Conservation (phyloP, 2,329 filamentous ascomycete species). For the Harringtonia aguacate region DNA sequence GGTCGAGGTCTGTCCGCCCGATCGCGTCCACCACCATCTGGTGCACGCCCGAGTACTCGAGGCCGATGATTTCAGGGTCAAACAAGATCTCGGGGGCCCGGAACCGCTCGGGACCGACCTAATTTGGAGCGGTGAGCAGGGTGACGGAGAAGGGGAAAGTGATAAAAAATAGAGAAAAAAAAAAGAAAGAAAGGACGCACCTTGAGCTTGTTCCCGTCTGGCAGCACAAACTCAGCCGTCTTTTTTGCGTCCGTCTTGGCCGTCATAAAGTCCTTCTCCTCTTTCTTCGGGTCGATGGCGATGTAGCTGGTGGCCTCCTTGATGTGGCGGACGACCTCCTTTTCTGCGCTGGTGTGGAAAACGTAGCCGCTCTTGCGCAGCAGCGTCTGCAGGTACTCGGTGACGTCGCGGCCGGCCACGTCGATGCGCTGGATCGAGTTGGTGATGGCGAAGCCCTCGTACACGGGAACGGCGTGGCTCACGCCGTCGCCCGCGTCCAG, state of each 20-base stretch:
- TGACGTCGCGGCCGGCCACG: slow-evolving; percentile 91
- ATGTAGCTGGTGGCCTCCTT: slow-evolving; percentile 94
- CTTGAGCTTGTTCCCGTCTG: slow-evolving; percentile 90
- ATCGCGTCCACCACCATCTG: slow-evolving; percentile 97
- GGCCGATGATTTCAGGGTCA: slow-evolving; percentile 90
- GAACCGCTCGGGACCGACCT: slow-evolving; percentile 91
- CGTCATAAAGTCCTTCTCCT: slow-evolving; percentile 92
- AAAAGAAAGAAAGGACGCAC: slow-evolving; percentile 31
- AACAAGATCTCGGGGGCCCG: slow-evolving; percentile 95
- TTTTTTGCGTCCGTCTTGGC: slow-evolving; percentile 69
- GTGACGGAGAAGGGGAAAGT: not conserved
- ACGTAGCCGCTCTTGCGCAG: slow-evolving; percentile 87
- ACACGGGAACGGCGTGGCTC: slow-evolving; percentile 93
- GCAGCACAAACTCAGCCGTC: slow-evolving; percentile 76
- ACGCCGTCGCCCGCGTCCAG: slow-evolving; percentile 93
- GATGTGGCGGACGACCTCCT: slow-evolving; percentile 95
- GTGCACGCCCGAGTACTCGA: slow-evolving; percentile 94
- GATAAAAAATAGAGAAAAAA: not conserved
- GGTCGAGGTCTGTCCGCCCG: slow-evolving; percentile 86
- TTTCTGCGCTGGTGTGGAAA: slow-evolving; percentile 96
- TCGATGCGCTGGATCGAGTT: slow-evolving; percentile 94
- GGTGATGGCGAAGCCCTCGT: slow-evolving; percentile 94
- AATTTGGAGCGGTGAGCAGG: slow-evolving; percentile 7
- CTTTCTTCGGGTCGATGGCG: slow-evolving; percentile 77
- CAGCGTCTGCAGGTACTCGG: slow-evolving; percentile 84